Evolutionary conservation across 495 filamentous ascomycete genomes (phyloP).

Genomic region (Penicillium flavigenum): DNA sequence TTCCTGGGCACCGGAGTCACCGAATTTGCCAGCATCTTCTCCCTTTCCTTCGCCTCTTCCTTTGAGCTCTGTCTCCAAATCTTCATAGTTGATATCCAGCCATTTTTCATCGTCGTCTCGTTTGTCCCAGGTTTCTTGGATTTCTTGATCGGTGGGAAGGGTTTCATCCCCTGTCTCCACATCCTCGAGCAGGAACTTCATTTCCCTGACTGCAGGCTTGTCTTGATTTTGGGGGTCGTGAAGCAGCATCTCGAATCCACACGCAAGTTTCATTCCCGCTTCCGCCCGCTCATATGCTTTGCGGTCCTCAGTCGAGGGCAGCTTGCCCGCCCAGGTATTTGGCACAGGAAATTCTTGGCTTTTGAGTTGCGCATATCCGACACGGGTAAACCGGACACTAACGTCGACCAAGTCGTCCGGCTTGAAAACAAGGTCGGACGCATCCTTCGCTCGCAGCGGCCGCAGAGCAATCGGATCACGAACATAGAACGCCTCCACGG

Average conservation of each 20-base stretch:
- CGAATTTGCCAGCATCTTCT: conserved; percentile 56
- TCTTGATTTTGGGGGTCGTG: conserved; percentile 61
- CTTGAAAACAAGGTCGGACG: conserved; percentile 57
- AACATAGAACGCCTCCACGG: conserved; percentile 89
- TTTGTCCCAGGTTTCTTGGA: conserved; percentile 61
- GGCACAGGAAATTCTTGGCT: conserved; percentile 82
- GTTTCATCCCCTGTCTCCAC: conserved; percentile 57
- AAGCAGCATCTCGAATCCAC: conserved; percentile 88
- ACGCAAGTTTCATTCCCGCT: conserved; percentile 84
- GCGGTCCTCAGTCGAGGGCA: conserved; percentile 37
- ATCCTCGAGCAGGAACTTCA: conserved; percentile 72
- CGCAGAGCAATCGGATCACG: conserved; percentile 79
- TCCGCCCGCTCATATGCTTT: conserved; percentile 55
- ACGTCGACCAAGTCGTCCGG: conserved; percentile 77
- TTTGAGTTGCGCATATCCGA: conserved; percentile 87
- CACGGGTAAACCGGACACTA: conserved; percentile 76
- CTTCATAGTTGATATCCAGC: conserved; percentile 87
- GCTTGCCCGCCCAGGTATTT: conserved; percentile 53
- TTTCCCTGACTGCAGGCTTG: conserved; percentile 66
- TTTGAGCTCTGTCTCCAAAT: conserved; percentile 79
- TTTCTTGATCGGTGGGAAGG: conserved; percentile 72
- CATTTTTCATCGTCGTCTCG: conserved; percentile 82
- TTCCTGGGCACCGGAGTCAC: conserved; percentile 75
- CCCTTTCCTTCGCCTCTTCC: conserved; percentile 46
- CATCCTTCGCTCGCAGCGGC: conserved; percentile 56